A percentile compares a stretch with the other conserved stretches of the same genome.
These are phyloP conservation scores for Macrophomina tecta DNA, from an alignment of 2,329 filamentous ascomycete species.

Conservation along the genomic window DNA sequence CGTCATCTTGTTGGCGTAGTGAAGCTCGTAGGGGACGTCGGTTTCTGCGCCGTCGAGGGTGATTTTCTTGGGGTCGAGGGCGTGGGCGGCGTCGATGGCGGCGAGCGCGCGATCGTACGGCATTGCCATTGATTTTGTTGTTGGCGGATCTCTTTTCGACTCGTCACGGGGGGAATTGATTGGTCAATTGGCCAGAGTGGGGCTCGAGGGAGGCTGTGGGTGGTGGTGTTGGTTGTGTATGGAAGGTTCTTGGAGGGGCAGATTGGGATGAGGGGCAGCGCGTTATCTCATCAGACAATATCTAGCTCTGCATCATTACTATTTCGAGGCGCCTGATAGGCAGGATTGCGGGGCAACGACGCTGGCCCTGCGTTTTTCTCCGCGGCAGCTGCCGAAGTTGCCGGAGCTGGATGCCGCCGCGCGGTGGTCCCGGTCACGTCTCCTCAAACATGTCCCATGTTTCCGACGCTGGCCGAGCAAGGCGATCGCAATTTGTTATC, in stretches of 20 bases:
- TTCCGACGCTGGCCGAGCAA: not conserved
- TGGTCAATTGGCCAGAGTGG: not conserved
- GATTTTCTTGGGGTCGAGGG: constrained; percentile 67
- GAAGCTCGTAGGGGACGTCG: constrained; percentile 74
- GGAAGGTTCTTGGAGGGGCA: not conserved
- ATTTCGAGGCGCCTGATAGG: constrained; percentile 21
- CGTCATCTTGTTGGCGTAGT: constrained; percentile 83
- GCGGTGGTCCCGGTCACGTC: not conserved
- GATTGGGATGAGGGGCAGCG: not conserved
- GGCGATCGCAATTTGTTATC: not conserved
- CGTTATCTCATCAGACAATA: not conserved
- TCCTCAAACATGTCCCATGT: not conserved
- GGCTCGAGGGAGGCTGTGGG: not conserved
- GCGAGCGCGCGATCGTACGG: constrained; percentile 59
- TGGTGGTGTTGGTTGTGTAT: not conserved
- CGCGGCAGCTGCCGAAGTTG: constrained; percentile 3
- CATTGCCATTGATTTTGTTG: constrained; percentile 23
- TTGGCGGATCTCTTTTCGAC: no score
- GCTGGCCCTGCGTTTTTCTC: not conserved
- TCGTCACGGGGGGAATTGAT: no score
- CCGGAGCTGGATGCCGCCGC: not conserved
- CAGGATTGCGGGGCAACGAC: not conserved
- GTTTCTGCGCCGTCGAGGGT: constrained; percentile 40
- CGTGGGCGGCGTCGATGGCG: constrained; percentile 76
- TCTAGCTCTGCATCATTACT: not conserved